These are phyloP conservation scores for Carex pumila DNA, from an alignment of 176 grass and related monocot genomes.

Conservation along the genomic window DNA sequence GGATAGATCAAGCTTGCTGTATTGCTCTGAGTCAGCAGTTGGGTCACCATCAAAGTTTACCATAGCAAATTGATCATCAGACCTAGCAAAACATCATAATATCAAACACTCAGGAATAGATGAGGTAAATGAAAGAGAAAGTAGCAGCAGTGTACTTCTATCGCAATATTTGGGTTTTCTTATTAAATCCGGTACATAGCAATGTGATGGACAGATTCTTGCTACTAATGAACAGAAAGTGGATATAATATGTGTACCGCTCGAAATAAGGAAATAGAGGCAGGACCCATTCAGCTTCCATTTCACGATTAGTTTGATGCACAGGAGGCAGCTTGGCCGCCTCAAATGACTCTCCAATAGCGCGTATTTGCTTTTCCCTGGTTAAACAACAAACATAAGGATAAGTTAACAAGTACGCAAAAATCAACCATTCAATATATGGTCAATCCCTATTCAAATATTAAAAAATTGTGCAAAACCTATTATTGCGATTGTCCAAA, in stretches of 20 bases:
- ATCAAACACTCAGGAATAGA: background rate
- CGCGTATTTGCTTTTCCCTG: conserved; percentile 93
- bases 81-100: conserved; percentile 34
- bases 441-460: conserved; percentile 17
- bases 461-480: conserved; percentile 32
- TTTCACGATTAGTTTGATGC: conserved; percentile 81
- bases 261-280: conserved; percentile 92
- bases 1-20: conserved; percentile 64
- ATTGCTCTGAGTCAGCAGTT: conserved; percentile 88
- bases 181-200: background rate
- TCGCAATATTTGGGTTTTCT: background rate
- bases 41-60: conserved; percentile 98
- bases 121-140: conserved; percentile 12
- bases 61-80: conserved; percentile 89
- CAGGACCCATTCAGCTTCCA: conserved; percentile 62
- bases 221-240: background rate
- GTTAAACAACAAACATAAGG: conserved; percentile 18
- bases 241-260: conserved; percentile 37
- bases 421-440: conserved; percentile 8
- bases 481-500: conserved; percentile 85
- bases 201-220: background rate
- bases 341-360: conserved; percentile 87
- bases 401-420: conserved; percentile 24
- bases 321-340: conserved; percentile 77
- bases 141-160: background rate